These are phyloP conservation scores for Diaporthe destruens DNA, from an alignment of 2,329 filamentous ascomycete genomes.

Conservation along the genomic window DNA sequence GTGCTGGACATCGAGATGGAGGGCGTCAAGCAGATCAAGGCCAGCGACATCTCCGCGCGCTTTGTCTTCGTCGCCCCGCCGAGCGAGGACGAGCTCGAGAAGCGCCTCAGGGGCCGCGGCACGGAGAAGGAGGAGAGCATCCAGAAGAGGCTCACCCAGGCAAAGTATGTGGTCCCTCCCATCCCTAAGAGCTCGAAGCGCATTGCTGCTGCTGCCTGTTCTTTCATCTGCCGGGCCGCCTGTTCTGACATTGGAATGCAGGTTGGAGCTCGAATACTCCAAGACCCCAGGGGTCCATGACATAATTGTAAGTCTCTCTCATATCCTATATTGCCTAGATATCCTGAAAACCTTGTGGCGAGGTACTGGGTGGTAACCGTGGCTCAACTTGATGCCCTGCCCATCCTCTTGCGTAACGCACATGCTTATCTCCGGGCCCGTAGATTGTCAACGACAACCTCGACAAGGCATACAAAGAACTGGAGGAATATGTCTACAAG, in stretches of 20 bases:
- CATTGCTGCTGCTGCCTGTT: background rate
- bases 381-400: background rate
- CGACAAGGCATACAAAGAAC: slow-evolving; percentile 63
- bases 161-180: slow-evolving; percentile 56
- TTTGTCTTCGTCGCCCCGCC: slow-evolving; percentile 91
- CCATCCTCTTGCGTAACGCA: background rate
- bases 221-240: background rate
- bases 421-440: slow-evolving; percentile 16
- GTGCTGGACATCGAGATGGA: slow-evolving; percentile 98
- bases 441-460: slow-evolving; percentile 58
- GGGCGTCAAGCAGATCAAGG: slow-evolving; percentile 94
- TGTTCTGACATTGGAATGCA: slow-evolving; percentile 21
- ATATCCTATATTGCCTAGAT: background rate
- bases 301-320: slow-evolving; percentile 46
- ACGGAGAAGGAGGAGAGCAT: slow-evolving; percentile 84
- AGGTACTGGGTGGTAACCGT: background rate
- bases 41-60: slow-evolving; percentile 78
- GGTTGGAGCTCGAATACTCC: slow-evolving; percentile 78
- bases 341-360: background rate
- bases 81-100: slow-evolving; percentile 78
- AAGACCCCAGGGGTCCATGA: slow-evolving; percentile 72
- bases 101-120: slow-evolving; percentile 78
- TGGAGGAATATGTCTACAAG: slow-evolving; percentile 64
- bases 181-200: background rate
- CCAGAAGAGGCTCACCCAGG: slow-evolving; percentile 77